Base-by-base conservation (phyloP, 2,329 filamentous ascomycete species). In the Mariannaea elegans region DNA sequence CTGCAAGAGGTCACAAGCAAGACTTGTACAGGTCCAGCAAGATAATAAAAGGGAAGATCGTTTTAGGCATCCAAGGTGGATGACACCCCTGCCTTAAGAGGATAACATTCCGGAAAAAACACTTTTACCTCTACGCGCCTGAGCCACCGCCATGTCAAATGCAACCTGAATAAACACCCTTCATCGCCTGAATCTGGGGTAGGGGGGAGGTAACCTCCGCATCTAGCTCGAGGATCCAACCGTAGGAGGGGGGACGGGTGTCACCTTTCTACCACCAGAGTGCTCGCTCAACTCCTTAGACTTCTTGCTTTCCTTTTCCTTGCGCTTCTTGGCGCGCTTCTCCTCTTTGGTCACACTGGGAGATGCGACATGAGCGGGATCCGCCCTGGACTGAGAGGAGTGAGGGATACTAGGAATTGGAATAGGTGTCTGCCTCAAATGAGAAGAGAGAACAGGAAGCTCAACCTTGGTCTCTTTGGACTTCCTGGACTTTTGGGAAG, bases 381-480 rank as follows among this genome's bases (percentile, higher is more conserved):
- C 70, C 21, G 66, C 62, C 44, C 67, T 71, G 38, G 62, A 56
- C 19, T 63, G 71, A 3, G 72, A 72, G 7, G 71, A 70, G 19
- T 72, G 67, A 29, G 76, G 77, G 13, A 78, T 62, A n/a, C 59
- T 65, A 9, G 78, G 79, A 6, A 78, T 63, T 7, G 74, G 65
- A 10, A 72, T 59, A 7, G 74, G 73, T 4, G 74, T 73, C 51
- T 74, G 67, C 61, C 67, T 73, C 29, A 44, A 68, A 29, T 47
- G 34, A 12, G 53, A 41, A 12, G 64, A n/a, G 16, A 38, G 59
- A 56, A 21, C 44, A 39, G 34, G 47, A 27, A 19, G 63, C 52
- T 70, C 66, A 12, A 60, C 52, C 53, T 64, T 63, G 41, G 62
- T 48, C 21, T 51, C 45, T 62, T 73, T 76, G 46, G 65, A 46